phyloP scores from a whole-genome alignment of 78 protist genomes.

The Dictyostelium intermedium region DNA sequence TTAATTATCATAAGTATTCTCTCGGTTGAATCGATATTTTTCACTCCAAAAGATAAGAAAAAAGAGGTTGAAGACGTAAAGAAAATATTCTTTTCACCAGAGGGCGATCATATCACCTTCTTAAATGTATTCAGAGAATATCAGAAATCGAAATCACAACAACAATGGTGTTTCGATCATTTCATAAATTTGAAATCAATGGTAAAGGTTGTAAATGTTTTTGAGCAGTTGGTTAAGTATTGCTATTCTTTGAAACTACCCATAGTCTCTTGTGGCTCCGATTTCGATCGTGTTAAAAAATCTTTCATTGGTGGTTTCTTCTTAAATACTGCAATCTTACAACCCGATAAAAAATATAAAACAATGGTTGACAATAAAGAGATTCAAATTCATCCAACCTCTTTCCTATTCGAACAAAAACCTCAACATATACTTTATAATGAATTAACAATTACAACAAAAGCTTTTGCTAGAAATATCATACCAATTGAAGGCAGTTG shows the following conservation, averaged over 20 bases:
- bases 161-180: conserved; percentile 76
- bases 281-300: conserved; percentile 53
- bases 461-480: conserved; percentile 67
- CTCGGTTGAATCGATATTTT: conserved; percentile 66
- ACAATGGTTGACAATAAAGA: conserved; percentile 77
- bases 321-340: conserved; percentile 65
- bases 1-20: conserved; percentile 72
- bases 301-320: conserved; percentile 84
- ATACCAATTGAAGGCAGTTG: conserved; percentile 57
- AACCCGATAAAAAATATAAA: conserved; percentile 72
- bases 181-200: conserved; percentile 71
- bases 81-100: conserved; percentile 75
- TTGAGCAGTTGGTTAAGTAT: conserved; percentile 75
- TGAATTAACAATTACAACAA: conserved; percentile 74
- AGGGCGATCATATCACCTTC: conserved; percentile 77
- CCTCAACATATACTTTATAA: conserved; percentile 73
- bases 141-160: conserved; percentile 1
- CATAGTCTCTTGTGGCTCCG: conserved; percentile 35
- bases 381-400: conserved; percentile 78
- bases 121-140: conserved; percentile 74
- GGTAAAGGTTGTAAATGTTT: conserved; percentile 71
- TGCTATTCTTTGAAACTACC: conserved; percentile 2
- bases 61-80: conserved; percentile 56
- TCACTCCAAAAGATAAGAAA: conserved; percentile 37
- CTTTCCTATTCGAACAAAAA: conserved; percentile 52